A percentile compares a stretch with the other conserved stretches of the same genome.
Evolutionary conservation across 2,329 filamentous ascomycete genomes (phyloP).

Genomic region (Ceratocystis eucalypticola): DNA sequence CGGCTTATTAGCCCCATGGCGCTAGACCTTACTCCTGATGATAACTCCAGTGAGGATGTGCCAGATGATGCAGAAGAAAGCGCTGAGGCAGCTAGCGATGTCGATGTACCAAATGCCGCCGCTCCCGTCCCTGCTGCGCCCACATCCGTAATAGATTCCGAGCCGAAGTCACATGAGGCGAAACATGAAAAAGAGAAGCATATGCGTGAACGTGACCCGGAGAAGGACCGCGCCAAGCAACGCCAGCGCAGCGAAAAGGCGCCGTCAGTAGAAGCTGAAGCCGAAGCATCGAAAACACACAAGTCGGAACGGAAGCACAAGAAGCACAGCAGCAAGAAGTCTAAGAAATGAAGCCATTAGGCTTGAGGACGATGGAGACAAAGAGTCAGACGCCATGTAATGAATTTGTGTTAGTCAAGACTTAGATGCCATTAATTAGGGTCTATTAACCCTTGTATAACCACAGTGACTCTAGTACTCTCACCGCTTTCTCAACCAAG

Average conservation of each 20-base stretch:
- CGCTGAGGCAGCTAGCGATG: background rate
- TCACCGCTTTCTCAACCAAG: too few relatives aligned
- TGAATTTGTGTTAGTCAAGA: background rate
- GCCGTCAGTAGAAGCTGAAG: background rate
- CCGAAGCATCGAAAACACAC: background rate
- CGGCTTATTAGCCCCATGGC: constrained; percentile 34
- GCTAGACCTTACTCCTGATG: background rate
- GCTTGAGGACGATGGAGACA: background rate
- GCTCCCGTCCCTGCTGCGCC: background rate
- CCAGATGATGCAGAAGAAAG: background rate
- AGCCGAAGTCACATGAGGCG: background rate
- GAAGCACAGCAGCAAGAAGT: constrained; percentile 12
- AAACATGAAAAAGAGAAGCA: constrained; percentile 16
- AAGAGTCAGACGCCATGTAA: background rate
- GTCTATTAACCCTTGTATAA: background rate
- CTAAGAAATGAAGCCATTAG: background rate
- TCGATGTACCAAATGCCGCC: background rate
- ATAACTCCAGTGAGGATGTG: background rate
- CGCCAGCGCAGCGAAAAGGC: background rate
- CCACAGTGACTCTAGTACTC: too few relatives aligned
- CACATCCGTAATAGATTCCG: background rate
- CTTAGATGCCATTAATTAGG: background rate
- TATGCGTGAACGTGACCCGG: constrained; percentile 10
- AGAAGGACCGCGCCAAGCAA: constrained; percentile 7
- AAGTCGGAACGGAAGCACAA: constrained; percentile 7